Evolutionary conservation across 2,329 filamentous ascomycete genomes (phyloP).

Genomic region (Bretziella fagacearum): DNA sequence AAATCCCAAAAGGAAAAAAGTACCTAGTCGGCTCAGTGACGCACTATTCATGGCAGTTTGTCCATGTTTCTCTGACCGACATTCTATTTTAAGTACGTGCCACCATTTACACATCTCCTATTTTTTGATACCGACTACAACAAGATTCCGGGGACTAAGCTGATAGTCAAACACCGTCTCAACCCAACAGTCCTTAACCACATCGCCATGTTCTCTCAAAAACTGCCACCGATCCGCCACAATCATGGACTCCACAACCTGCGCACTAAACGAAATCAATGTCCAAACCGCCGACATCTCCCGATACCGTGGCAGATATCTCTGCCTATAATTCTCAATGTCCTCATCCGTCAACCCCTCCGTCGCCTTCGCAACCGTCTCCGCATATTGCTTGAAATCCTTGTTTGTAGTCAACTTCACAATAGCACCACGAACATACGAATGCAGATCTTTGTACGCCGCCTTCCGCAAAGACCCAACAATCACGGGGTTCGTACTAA

Average conservation of each 20-base stretch:
- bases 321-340: constrained; percentile 50
- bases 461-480: constrained; percentile 70
- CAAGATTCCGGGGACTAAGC: constrained; percentile 74
- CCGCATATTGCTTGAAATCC: constrained; percentile 40
- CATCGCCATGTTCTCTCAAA: constrained; percentile 56
- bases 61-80: too few relatives aligned
- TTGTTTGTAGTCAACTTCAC: constrained; percentile 48
- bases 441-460: constrained; percentile 56
- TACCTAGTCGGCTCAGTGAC: too few relatives aligned
- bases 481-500: constrained; percentile 61
- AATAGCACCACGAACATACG: constrained; percentile 68
- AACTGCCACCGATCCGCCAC: constrained; percentile 82
- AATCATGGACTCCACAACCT: constrained; percentile 76
- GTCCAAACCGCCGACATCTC: constrained; percentile 81
- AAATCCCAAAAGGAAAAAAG: too few relatives aligned
- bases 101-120: constrained; percentile 18
- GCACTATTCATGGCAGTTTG: too few relatives aligned
- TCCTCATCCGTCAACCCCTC: constrained; percentile 54
- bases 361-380: constrained; percentile 49
- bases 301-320: constrained; percentile 51
- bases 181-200: constrained; percentile 67
- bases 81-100: too few relatives aligned
- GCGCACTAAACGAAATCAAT: constrained; percentile 88
- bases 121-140: constrained; percentile 79
- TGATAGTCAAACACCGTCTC: constrained; percentile 83